Evolutionary conservation across 768 basidiomycete species (phyloP), one percentile per base, ranked within the genome.

Genomic region (Boletus speciosus): DNA sequence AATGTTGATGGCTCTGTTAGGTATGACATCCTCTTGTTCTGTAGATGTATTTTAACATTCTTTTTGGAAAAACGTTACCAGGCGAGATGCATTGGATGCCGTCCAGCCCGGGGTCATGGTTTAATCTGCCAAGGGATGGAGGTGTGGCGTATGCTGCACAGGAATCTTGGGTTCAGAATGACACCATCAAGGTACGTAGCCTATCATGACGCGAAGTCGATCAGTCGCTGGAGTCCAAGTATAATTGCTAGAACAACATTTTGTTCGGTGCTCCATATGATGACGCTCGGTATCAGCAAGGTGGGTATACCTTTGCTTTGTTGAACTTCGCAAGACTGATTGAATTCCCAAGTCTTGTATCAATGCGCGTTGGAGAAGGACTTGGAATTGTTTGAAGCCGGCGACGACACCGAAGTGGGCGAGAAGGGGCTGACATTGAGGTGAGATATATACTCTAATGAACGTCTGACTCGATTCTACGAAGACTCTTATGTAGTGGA

Each of bases 1-100:
- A 19, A 51, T 51, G 34, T 21, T 51, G 34, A 51, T 51, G 44
- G 50, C 50, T 34, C 34, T 51, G 12, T 16, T 51, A 12, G 43
- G 43, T 51, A 21, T 3, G 40, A 15, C 14, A 2, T 19, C 27
- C 14, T 49, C 29, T 5, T 5, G 8, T 15, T 15, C 1, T 45
- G 14, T 31, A 8, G 25, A 15, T 2, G 3, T 36, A 12, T 25
- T 42, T 25, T 41, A 8, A 32, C 9, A 3, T 41, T 23, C 14
- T 41, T 15, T 25, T 9, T 32, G 10, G 7, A 42, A 7, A 42
- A 27, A 36, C 14, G 1, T 47, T 14, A 27, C n/a, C 32, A 51
- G 50, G 50, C 14, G 50, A 47, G 50, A 51, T 51, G 50, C 50
- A 51, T 27, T 51, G 50, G 50, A 16, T 51, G 5, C n/a, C 50